Conservation (phyloP, 495 filamentous ascomycete species). For the Hypoxylon subgilvum region DNA sequence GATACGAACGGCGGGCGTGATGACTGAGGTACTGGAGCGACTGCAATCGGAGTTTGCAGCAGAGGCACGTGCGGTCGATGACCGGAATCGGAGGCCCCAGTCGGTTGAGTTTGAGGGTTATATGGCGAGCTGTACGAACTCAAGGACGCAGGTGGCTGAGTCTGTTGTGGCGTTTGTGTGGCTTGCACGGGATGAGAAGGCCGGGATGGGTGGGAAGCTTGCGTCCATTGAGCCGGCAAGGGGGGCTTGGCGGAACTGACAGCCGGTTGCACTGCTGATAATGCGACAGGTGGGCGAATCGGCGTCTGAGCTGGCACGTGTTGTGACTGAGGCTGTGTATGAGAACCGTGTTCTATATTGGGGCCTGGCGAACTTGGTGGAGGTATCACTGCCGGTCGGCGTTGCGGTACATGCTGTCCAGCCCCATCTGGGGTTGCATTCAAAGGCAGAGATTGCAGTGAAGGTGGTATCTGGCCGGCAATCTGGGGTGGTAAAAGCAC, state of each 20-base stretch:
- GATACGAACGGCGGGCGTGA: conserved; percentile 14
- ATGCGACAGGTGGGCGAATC: conserved; percentile 33
- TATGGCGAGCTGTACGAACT: conserved; percentile 50
- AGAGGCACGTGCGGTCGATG: conserved; percentile 32
- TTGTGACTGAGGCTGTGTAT: conserved; percentile 28
- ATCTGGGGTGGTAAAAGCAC: conserved; percentile 49
- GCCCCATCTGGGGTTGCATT: conserved; percentile 40
- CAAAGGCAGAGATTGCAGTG: conserved; percentile 42
- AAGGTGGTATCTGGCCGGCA: conserved; percentile 45
- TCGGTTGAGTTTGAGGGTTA: conserved; percentile 45
- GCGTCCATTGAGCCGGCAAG: conserved; percentile 32
- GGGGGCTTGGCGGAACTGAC: conserved; percentile 25
- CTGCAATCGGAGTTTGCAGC: conserved; percentile 32
- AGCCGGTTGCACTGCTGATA: conserved; percentile 33
- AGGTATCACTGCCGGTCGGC: conserved; percentile 31
- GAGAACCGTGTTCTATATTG: conserved; percentile 17
- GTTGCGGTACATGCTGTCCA: conserved; percentile 35
- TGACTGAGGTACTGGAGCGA: conserved; percentile 25
- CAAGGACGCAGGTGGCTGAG: conserved; percentile 38
- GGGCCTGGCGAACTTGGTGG: conserved; percentile 30
- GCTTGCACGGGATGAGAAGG: conserved; percentile 35
- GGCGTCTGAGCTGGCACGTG: conserved; percentile 35
- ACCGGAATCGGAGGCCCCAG: conserved; percentile 27
- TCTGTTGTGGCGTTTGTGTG: conserved; percentile 41
- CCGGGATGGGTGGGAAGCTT: conserved; percentile 19